Evolutionary conservation across 129 eudicot species (phyloP).

Genomic region (Kitagawia praeruptora): DNA sequence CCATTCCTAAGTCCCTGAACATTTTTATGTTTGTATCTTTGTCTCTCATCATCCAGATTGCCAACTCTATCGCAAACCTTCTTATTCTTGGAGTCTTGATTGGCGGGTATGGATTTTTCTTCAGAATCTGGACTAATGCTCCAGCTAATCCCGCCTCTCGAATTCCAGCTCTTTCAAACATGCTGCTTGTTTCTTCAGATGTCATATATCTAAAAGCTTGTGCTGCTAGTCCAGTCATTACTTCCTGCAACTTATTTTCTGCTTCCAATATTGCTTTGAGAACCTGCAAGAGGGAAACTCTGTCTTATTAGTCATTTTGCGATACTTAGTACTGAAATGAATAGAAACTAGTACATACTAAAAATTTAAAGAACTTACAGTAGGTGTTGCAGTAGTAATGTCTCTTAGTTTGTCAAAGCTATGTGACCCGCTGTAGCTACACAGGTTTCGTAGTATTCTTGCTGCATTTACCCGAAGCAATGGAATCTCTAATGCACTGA

Average conservation of each 20-base stretch:
- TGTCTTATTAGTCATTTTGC: not conserved
- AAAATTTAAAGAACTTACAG: constrained; percentile 32
- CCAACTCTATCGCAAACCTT: constrained; percentile 61
- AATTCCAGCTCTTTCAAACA: constrained; percentile 41
- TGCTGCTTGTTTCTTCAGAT: constrained; percentile 35
- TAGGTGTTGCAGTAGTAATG: constrained; percentile 50
- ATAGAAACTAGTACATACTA: not conserved
- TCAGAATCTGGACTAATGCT: constrained; percentile 39
- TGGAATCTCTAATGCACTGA: constrained; percentile 48
- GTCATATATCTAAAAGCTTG: constrained; percentile 54
- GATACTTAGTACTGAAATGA: not conserved
- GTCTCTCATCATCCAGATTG: constrained; percentile 83
- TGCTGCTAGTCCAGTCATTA: constrained; percentile 79
- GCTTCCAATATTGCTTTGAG: constrained; percentile 55
- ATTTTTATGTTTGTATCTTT: constrained; percentile 23
- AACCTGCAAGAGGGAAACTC: constrained; percentile 34
- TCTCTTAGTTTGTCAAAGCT: constrained; percentile 43
- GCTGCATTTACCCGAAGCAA: constrained; percentile 59
- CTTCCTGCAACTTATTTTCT: constrained; percentile 74
- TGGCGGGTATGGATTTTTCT: constrained; percentile 55
- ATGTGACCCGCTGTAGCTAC: constrained; percentile 56
- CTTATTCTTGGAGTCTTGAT: constrained; percentile 68
- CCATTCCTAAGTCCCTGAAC: constrained; percentile 47
- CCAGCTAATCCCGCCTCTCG: constrained; percentile 44
- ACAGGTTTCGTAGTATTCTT: constrained; percentile 52